Evolutionary conservation across 768 basidiomycete species (phyloP).

Genomic region (Asterophora parasitica): DNA sequence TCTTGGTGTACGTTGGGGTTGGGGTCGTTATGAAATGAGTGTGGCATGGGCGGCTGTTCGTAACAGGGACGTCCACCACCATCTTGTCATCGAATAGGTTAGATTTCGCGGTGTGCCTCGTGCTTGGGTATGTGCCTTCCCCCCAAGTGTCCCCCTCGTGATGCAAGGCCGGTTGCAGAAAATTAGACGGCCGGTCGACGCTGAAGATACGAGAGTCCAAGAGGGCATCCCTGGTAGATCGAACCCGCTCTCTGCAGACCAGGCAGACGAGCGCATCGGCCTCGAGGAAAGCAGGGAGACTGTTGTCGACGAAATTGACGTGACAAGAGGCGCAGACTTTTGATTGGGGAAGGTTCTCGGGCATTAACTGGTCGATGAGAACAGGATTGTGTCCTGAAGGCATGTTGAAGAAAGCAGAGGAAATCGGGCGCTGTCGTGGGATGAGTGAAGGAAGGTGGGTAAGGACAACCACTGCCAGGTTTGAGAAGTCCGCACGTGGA

Average conservation of each 20-base stretch:
- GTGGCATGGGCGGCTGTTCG: slow-evolving; percentile 15
- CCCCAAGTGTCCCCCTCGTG: slow-evolving; percentile 8
- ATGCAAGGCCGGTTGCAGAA: slow-evolving; percentile 19
- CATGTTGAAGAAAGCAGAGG: slow-evolving; percentile 31
- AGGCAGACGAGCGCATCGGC: slow-evolving; percentile 40
- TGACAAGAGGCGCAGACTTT: slow-evolving; percentile 45
- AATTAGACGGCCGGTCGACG: slow-evolving; percentile 26
- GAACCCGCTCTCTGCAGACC: slow-evolving; percentile 39
- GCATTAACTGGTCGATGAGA: slow-evolving; percentile 19
- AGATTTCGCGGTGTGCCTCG: slow-evolving; percentile 24
- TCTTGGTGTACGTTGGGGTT: slow-evolving; percentile 20
- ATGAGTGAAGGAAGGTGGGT: slow-evolving; percentile 8
- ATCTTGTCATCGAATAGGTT: slow-evolving; percentile 30
- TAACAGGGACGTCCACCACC: slow-evolving; percentile 23
- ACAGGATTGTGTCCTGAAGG: slow-evolving; percentile 45
- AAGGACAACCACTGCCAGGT: slow-evolving; percentile 8
- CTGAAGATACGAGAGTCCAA: slow-evolving; percentile 15
- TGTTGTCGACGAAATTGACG: slow-evolving; percentile 33
- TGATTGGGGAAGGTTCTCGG: slow-evolving; percentile 28
- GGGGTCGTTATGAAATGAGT: slow-evolving; percentile 13
- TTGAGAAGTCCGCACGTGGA: slow-evolving; percentile 18
- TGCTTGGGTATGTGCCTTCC: slow-evolving; percentile 21
- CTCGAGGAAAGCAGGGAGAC: slow-evolving; percentile 20
- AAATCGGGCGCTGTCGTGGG: slow-evolving; percentile 17
- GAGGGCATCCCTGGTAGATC: slow-evolving; percentile 20